phyloP scores from a whole-genome alignment of 768 basidiomycete species.

The Cyclocybe cylindracea region DNA sequence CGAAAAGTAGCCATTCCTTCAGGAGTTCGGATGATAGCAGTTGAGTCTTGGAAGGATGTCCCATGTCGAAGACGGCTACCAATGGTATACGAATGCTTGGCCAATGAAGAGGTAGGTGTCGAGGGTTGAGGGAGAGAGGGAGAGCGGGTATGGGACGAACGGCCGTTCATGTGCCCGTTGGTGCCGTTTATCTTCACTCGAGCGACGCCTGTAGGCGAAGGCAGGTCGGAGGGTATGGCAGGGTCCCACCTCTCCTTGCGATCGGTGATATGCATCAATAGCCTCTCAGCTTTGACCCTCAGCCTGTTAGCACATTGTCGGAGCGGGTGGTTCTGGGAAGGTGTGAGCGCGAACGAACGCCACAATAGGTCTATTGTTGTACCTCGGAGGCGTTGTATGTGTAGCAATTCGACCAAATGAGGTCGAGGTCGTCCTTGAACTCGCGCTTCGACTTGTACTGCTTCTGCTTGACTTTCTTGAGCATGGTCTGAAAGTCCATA shows the following conservation, averaged over 20 bases:
- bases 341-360: neutral
- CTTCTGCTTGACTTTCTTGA: slow-evolving; percentile 90
- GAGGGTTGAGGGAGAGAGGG: slow-evolving; percentile 29
- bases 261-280: slow-evolving; percentile 89
- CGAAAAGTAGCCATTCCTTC: slow-evolving; percentile 73
- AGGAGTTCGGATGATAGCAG: slow-evolving; percentile 68
- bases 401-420: slow-evolving; percentile 97
- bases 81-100: slow-evolving; percentile 27
- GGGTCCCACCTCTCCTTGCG: slow-evolving; percentile 80
- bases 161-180: slow-evolving; percentile 43
- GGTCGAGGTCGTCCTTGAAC: slow-evolving; percentile 91
- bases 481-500: slow-evolving; percentile 95
- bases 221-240: slow-evolving; percentile 52
- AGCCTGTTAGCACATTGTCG: slow-evolving; percentile 81
- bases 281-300: slow-evolving; percentile 79
- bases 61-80: slow-evolving; percentile 33
- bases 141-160: slow-evolving; percentile 35
- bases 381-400: slow-evolving; percentile 92
- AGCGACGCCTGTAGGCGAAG: slow-evolving; percentile 28
- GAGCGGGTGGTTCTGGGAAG: slow-evolving; percentile 79
- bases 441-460: slow-evolving; percentile 92
- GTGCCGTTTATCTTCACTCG: slow-evolving; percentile 41
- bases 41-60: slow-evolving; percentile 61
- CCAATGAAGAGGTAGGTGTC: slow-evolving; percentile 28
- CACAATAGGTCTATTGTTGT: slow-evolving; percentile 28